A percentile compares a stretch with the other conserved stretches of the same genome.
These are phyloP conservation scores for Jacaranda copaia DNA, from an alignment of 257 asterid species.

Conservation along the genomic window DNA sequence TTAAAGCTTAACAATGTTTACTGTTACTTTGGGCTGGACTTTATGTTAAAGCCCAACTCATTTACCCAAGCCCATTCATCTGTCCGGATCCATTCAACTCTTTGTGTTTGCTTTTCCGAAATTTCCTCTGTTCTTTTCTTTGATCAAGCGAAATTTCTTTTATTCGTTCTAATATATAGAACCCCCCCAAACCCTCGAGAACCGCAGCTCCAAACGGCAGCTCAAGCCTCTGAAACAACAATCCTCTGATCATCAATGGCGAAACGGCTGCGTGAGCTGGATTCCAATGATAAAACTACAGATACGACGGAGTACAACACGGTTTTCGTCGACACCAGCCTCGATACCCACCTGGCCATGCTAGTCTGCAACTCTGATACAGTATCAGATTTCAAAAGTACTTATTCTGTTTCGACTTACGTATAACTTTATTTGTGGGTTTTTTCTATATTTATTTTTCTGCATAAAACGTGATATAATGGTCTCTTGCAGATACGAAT, in stretches of 20 bases:
- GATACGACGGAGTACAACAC: conserved; percentile 36
- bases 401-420: background rate
- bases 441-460: background rate
- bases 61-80: background rate
- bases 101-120: background rate
- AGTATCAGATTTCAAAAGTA: conserved; percentile 66
- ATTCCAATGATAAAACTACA: conserved; percentile 32
- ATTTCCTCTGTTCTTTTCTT: background rate
- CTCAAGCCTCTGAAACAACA: background rate
- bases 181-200: conserved; percentile 41
- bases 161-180: background rate
- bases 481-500: background rate
- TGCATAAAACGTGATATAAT: background rate
- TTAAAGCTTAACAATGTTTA: no score
- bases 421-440: background rate
- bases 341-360: conserved; percentile 66
- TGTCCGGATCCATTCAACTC: background rate
- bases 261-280: conserved; percentile 57
- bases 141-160: no score
- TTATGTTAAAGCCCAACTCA: background rate
- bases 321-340: conserved; percentile 69
- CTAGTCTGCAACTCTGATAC: conserved; percentile 55
- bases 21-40: background rate
- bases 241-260: conserved; percentile 44
- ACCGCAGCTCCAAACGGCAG: conserved; percentile 11